Conservation (phyloP, 2,329 filamentous ascomycete genomes). For the Diaporthe ilicicola region DNA sequence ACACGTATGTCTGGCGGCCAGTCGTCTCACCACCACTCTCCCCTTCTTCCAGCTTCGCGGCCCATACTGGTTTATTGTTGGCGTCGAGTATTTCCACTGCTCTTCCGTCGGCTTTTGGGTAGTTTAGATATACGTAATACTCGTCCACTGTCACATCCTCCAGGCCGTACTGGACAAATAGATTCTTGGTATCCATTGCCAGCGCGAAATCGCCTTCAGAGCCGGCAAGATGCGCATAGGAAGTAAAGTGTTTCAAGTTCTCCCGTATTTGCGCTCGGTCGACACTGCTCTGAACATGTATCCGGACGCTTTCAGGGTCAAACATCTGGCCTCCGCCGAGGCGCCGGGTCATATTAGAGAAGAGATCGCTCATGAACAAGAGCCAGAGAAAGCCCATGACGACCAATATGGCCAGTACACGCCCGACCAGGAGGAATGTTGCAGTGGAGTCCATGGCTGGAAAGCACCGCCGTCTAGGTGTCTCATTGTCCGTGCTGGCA, state of each 20-base stretch:
- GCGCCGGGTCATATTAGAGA: conserved; percentile 70
- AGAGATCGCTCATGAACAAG: conserved; percentile 85
- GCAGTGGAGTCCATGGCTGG: conserved; percentile 53
- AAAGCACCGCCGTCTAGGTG: conserved; percentile 35
- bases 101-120: conserved; percentile 79
- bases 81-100: conserved; percentile 81
- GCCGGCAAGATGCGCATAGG: conserved; percentile 91
- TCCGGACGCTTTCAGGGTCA: conserved; percentile 82
- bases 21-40: conserved; percentile 69
- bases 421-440: conserved; percentile 70
- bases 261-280: conserved; percentile 75
- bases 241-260: conserved; percentile 79
- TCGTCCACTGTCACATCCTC: conserved; percentile 81
- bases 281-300: conserved; percentile 77
- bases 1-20: conserved; percentile 77
- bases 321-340: conserved; percentile 76
- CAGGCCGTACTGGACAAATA: conserved; percentile 76
- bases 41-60: conserved; percentile 84
- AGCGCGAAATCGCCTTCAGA: conserved; percentile 90
- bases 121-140: conserved; percentile 92
- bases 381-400: conserved; percentile 83
- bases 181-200: conserved; percentile 82
- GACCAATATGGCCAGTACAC: conserved; percentile 77
- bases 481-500: conserved; percentile 37
- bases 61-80: conserved; percentile 73